Evolutionary conservation across 148 eudicot species (phyloP).

Genomic region (Diospyros kaki): DNA sequence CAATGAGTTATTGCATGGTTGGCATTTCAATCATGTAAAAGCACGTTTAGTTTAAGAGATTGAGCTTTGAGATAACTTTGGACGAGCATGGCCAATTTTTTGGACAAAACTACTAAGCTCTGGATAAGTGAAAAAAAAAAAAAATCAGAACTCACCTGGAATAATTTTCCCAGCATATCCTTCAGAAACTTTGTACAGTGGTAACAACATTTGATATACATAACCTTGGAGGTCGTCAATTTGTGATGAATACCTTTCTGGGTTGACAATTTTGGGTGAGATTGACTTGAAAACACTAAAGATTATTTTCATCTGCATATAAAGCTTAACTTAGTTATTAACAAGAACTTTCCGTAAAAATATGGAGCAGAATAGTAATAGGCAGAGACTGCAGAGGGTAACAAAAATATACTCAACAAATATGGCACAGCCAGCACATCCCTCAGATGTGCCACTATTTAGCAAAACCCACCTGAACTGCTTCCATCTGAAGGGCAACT

Average conservation of each 20-base stretch:
- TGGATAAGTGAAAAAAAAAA: no score
- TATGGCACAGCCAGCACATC: not conserved
- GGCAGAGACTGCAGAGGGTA: not conserved
- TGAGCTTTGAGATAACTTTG: not conserved
- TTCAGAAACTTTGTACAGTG: conserved; percentile 76
- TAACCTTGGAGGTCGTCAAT: conserved; percentile 36
- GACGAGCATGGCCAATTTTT: no score
- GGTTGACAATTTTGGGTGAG: conserved; percentile 41
- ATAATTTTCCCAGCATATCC: conserved; percentile 77
- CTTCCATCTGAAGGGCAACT: conserved; percentile 55
- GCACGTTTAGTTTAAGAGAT: not conserved
- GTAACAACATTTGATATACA: conserved; percentile 61
- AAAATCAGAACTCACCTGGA: conserved; percentile 48
- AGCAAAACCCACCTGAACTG: conserved; percentile 55
- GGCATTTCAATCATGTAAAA: not conserved
- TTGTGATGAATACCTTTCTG: conserved; percentile 16
- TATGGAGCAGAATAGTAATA: not conserved
- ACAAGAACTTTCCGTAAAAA: not conserved
- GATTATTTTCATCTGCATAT: conserved; percentile 65
- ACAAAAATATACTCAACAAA: not conserved
- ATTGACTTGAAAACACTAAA: conserved; percentile 50
- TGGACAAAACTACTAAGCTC: no score
- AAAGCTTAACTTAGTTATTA: not conserved
- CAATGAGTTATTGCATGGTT: not conserved
- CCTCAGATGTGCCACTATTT: not conserved